A percentile compares a stretch with the other conserved stretches of the same genome.
Evolutionary conservation across 2,329 filamentous ascomycete species (phyloP).

Genomic region (Alternaria atra): DNA sequence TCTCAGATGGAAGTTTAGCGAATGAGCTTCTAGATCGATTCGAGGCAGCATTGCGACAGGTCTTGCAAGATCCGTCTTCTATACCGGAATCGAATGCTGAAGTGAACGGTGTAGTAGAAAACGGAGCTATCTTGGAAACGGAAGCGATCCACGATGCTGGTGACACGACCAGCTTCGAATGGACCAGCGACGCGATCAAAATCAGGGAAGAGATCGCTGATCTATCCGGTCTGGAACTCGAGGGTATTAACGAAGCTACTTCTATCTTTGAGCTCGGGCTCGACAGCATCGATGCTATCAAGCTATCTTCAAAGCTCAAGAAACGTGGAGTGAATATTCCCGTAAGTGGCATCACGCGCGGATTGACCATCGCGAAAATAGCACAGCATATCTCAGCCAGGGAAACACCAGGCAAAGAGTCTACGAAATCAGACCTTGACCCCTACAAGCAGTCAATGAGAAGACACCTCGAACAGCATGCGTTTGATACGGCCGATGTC

Average conservation of each 20-base stretch:
- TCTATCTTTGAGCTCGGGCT: constrained; percentile 84
- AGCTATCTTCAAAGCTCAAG: constrained; percentile 76
- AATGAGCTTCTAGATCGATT: constrained; percentile 56
- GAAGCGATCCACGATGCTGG: background rate
- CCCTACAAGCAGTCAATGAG: constrained; percentile 46
- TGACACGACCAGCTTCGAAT: constrained; percentile 58
- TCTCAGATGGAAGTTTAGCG: constrained; percentile 50
- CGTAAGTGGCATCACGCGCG: constrained; percentile 80
- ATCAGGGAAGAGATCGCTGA: constrained; percentile 71
- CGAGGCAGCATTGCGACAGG: constrained; percentile 49
- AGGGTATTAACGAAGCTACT: constrained; percentile 64
- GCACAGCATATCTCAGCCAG: constrained; percentile 36
- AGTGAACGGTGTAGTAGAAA: background rate
- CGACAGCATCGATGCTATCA: constrained; percentile 92
- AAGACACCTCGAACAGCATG: constrained; percentile 50
- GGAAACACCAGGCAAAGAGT: background rate
- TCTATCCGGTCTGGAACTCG: constrained; percentile 64
- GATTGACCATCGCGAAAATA: constrained; percentile 73
- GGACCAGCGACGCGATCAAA: constrained; percentile 63
- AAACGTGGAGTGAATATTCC: constrained; percentile 67
- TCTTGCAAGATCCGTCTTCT: constrained; percentile 46
- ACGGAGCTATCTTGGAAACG: background rate
- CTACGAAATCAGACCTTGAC: constrained; percentile 25
- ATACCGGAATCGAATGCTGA: constrained; percentile 18
- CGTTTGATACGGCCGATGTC: constrained; percentile 52